These are phyloP conservation scores for Davidsoniella eucalypti DNA, from an alignment of 2,329 filamentous ascomycete genomes.

Conservation along the genomic window DNA sequence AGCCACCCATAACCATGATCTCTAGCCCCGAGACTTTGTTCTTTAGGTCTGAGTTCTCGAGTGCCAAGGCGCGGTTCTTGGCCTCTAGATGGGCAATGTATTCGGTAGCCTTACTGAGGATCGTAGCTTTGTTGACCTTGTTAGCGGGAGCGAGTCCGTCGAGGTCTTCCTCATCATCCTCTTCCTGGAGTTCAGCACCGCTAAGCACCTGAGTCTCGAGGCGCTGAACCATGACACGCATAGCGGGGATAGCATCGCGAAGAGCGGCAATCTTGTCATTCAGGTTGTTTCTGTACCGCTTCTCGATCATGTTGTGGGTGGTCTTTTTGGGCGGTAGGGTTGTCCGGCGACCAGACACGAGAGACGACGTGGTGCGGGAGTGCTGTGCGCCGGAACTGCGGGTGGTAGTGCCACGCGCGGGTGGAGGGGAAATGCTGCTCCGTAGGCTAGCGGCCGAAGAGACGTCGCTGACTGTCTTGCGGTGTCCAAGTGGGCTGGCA, in stretches of 20 bases:
- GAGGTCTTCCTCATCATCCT: constrained; percentile 17
- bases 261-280: constrained; percentile 70
- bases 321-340: constrained; percentile 44
- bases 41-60: constrained; percentile 21
- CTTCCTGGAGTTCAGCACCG: constrained; percentile 8
- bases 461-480: constrained; percentile 7
- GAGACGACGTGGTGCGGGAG: constrained; percentile 5
- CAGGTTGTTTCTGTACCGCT: constrained; percentile 66
- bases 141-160: constrained; percentile 21
- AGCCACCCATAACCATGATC: constrained; percentile 16
- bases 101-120: constrained; percentile 24
- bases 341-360: constrained; percentile 10
- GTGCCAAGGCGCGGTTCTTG: constrained; percentile 19
- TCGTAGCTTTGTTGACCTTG: constrained; percentile 28
- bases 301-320: constrained; percentile 74
- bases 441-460: constrained; percentile 3
- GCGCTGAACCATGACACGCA: constrained; percentile 21
- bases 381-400: background rate
- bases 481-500: background rate
- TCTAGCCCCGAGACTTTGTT: constrained; percentile 19
- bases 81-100: constrained; percentile 23
- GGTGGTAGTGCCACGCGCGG: background rate
- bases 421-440: constrained; percentile 7
- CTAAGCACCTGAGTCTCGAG: constrained; percentile 9
- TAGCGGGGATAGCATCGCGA: constrained; percentile 46